These are phyloP conservation scores for Westerdykella sp. DNA, from an alignment of 2,329 filamentous ascomycete species.

Conservation along the genomic window DNA sequence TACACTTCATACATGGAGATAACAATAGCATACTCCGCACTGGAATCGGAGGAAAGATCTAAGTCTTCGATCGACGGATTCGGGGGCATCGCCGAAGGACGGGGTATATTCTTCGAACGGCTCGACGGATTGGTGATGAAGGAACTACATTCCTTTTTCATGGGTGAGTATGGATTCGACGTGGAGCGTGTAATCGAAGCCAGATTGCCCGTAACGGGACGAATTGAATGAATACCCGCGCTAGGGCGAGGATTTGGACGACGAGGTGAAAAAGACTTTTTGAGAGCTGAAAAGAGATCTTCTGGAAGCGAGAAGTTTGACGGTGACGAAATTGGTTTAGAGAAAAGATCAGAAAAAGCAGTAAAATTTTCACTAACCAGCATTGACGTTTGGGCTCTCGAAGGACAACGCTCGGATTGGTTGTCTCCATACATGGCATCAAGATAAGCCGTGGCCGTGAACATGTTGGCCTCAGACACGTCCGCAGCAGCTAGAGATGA, in stretches of 20 bases:
- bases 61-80: slow-evolving; percentile 69
- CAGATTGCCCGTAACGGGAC: slow-evolving; percentile 28
- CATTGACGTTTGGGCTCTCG: slow-evolving; percentile 44
- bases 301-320: slow-evolving; percentile 3
- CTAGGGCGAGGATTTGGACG: slow-evolving; percentile 8
- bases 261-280: slow-evolving; percentile 13
- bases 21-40: slow-evolving; percentile 77
- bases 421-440: slow-evolving; percentile 70
- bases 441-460: slow-evolving; percentile 68
- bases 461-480: slow-evolving; percentile 71
- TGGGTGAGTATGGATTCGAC: slow-evolving; percentile 22
- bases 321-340: background rate
- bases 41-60: slow-evolving; percentile 58
- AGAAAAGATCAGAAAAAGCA: slow-evolving; percentile 4
- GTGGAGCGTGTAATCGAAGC: slow-evolving; percentile 21
- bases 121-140: slow-evolving; percentile 52
- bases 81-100: slow-evolving; percentile 65
- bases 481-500: slow-evolving; percentile 72
- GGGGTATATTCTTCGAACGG: slow-evolving; percentile 53
- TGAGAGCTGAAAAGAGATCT: slow-evolving; percentile 19
- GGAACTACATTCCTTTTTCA: slow-evolving; percentile 49
- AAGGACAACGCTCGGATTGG: slow-evolving; percentile 46
- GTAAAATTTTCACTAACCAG: slow-evolving; percentile 31
- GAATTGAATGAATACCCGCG: slow-evolving; percentile 21
- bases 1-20: slow-evolving; percentile 99